phyloP scores from a whole-genome alignment of 1,284 basidiomycete genomes.

The Leccinum fuscescens region DNA sequence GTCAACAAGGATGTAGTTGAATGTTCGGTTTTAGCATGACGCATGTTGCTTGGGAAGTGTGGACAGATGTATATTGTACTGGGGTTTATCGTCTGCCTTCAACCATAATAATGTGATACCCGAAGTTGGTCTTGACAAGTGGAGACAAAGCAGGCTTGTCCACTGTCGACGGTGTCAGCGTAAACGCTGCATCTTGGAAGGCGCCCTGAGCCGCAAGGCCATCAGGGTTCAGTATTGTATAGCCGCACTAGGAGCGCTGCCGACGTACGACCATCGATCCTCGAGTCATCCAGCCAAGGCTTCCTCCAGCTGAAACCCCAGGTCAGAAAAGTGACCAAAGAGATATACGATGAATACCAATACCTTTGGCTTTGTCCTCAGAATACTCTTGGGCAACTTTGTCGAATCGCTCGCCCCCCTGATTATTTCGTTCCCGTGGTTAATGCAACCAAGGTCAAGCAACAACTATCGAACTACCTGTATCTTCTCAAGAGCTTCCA shows the following conservation, averaged over 20 bases:
- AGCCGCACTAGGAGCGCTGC: neutral
- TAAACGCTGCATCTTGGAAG: constrained; percentile 83
- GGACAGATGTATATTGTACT: constrained; percentile 26
- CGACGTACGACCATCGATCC: constrained; percentile 71
- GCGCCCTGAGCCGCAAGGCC: constrained; percentile 43
- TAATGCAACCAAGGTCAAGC: neutral
- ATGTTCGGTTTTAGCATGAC: constrained; percentile 23
- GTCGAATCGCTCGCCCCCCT: constrained; percentile 76
- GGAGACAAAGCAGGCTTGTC: constrained; percentile 71
- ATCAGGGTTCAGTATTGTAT: neutral
- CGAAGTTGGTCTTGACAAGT: constrained; percentile 77
- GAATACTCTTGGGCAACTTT: constrained; percentile 85
- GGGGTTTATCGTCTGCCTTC: constrained; percentile 65
- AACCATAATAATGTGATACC: constrained; percentile 89
- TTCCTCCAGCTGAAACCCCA: constrained; percentile 64
- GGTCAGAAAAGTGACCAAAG: constrained; percentile 1
- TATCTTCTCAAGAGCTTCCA: constrained; percentile 75
- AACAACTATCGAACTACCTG: constrained; percentile 44
- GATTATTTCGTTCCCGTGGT: constrained; percentile 6
- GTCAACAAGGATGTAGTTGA: constrained; percentile 38
- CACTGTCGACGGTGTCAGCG: constrained; percentile 70
- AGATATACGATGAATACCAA: constrained; percentile 20
- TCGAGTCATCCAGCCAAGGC: constrained; percentile 80
- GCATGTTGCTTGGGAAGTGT: constrained; percentile 4
- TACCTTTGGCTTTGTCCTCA: constrained; percentile 83